Evolutionary conservation across 306 rosid genomes (phyloP), one percentile per base, ranked within the genome.

Genomic region (Glycine soja): DNA sequence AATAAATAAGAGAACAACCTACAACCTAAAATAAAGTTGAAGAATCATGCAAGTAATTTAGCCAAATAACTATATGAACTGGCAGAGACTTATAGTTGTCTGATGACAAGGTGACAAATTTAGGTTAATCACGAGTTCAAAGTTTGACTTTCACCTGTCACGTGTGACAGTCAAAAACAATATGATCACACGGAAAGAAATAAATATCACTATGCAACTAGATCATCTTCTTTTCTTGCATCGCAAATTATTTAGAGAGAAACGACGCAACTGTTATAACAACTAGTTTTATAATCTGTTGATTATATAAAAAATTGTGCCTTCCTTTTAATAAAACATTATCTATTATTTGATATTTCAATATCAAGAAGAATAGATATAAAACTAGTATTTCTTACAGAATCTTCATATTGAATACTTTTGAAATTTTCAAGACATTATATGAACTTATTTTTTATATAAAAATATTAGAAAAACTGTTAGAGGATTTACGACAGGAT

Each of bases 161-260:
- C 92, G 87, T 86, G 89, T 70, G 78, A 81, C 10, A 77, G 88
- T 83, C 91, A 86, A 89, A 91, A 88, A 86, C 77, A 63, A 7
- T 47, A 42, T 15, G 50, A 76, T 9, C 46, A 42, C 46, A 42
- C 7, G 46, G 9, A 42, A 42, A 42, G 8, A 42, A 42, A 24
- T 6, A 9, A 53, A 51, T 67, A 13, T 65, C 18, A 11, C 46
- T 12, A 34, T 32, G 16, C 45, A 62, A 34, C 9, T 32, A 12
- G 2, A 63, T 63, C 40, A 10, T 64, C 51, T 64, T 13, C 19
- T 6, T 40, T 34, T 2, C 18, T 59, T 24, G 14, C 6, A 24
- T 42, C 7, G 9, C 46, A 42, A 42, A 8, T 7, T 42, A 42
- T 19, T 16, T 7, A 59, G 66, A 30, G n/a, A 61, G 40, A 4